Evolutionary conservation across 2,329 filamentous ascomycete species (phyloP).

Genomic region (Epichloe typhina): DNA sequence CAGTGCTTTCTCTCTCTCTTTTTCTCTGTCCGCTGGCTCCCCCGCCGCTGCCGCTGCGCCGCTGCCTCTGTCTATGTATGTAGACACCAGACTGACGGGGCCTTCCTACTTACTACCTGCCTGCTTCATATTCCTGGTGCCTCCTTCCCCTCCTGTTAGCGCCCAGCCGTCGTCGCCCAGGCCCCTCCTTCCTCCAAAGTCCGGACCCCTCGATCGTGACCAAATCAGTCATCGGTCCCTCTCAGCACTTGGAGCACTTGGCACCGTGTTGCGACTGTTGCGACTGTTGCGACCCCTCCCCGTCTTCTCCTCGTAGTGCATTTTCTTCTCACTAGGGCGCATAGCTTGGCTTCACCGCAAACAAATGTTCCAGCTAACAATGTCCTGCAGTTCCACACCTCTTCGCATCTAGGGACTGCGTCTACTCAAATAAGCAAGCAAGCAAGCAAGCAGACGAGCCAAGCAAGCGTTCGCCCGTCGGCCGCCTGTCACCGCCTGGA

Average conservation of each 20-base stretch:
- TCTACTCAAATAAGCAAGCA: neutral
- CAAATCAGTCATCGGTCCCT: neutral
- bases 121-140: neutral
- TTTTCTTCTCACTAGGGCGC: neutral
- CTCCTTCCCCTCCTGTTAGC: neutral
- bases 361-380: constrained; percentile 1
- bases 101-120: no score
- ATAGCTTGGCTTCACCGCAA: neutral
- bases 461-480: neutral
- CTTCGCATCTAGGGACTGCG: neutral
- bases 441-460: neutral
- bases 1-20: neutral
- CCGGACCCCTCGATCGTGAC: neutral
- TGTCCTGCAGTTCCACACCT: neutral
- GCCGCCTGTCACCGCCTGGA: constrained; percentile 12
- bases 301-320: no score
- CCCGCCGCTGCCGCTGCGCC: neutral
- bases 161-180: neutral
- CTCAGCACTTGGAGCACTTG: no score
- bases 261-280: no score
- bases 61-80: neutral
- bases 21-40: neutral
- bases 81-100: no score
- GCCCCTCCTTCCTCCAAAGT: neutral
- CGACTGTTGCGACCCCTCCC: no score